phyloP scores from a whole-genome alignment of 345 rosid genomes.

The Camelina neglecta region DNA sequence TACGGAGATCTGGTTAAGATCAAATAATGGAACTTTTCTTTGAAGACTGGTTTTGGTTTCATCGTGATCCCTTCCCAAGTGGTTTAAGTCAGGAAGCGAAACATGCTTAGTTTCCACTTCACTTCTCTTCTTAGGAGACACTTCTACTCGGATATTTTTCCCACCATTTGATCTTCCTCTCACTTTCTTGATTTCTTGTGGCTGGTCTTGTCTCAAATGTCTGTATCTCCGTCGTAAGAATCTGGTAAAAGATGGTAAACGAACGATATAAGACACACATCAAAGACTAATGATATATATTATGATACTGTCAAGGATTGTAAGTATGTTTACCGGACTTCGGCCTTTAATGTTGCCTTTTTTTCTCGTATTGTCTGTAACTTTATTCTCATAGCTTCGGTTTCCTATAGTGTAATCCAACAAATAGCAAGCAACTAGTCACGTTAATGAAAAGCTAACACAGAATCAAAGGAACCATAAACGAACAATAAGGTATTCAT shows the following conservation, averaged over 20 bases:
- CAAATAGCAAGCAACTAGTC: neutral
- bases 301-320: constrained; percentile 2
- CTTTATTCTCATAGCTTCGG: constrained; percentile 53
- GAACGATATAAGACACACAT: neutral
- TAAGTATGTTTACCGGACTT: constrained; percentile 67
- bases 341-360: constrained; percentile 58
- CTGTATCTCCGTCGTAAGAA: constrained; percentile 68
- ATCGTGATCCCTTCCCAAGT: constrained; percentile 44
- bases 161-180: constrained; percentile 41
- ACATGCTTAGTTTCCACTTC: constrained; percentile 42
- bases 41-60: constrained; percentile 53
- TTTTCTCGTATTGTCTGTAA: constrained; percentile 59
- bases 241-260: constrained; percentile 40
- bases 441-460: constrained; percentile 14
- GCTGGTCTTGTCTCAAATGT: constrained; percentile 57
- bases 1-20: constrained; percentile 92
- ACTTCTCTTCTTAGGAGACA: constrained; percentile 18
- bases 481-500: neutral
- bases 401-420: constrained; percentile 53
- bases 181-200: constrained; percentile 8
- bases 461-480: neutral
- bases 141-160: constrained; percentile 27
- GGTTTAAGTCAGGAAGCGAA: constrained; percentile 52
- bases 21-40: constrained; percentile 65
- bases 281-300: constrained; percentile 12